Conservation (phyloP, 371 early-diverging fungal species). For the Mucor saturninus region DNA sequence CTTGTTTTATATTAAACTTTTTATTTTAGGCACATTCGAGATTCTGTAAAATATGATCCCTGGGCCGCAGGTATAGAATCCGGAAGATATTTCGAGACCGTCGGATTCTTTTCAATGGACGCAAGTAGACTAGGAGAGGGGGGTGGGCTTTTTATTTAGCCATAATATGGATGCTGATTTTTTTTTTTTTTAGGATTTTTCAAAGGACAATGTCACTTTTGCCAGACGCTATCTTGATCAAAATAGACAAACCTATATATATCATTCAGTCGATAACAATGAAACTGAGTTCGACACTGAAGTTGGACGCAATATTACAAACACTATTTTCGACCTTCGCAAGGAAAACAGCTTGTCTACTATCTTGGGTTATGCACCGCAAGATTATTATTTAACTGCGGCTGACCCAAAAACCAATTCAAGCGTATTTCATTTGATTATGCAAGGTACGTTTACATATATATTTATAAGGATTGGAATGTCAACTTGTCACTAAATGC, state of each 20-base stretch:
- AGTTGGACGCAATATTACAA: conserved; percentile 50
- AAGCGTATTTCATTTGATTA: conserved; percentile 49
- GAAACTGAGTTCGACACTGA: conserved; percentile 44
- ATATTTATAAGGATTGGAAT: background rate
- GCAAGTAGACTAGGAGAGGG: conserved; percentile 19
- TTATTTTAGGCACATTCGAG: conserved; percentile 52
- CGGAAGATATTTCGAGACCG: conserved; percentile 65
- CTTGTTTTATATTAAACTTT: background rate
- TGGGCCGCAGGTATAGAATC: conserved; percentile 61
- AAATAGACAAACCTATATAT: conserved; percentile 62
- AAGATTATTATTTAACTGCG: conserved; percentile 53
- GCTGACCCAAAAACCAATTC: conserved; percentile 43
- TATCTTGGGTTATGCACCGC: conserved; percentile 57
- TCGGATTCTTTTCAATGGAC: conserved; percentile 62
- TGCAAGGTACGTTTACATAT: conserved; percentile 32
- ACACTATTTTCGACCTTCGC: conserved; percentile 46
- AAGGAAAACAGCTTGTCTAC: conserved; percentile 36
- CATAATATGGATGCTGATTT: background rate
- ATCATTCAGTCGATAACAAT: conserved; percentile 40
- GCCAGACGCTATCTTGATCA: conserved; percentile 64
- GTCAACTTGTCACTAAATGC: no score
- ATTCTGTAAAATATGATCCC: conserved; percentile 54
- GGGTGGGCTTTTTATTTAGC: no score
- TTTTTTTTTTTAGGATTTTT: conserved; percentile 21
- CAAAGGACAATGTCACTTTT: conserved; percentile 51